Base-by-base conservation (phyloP, 164 flowering plant genomes). In the Aristolochia contorta region DNA sequence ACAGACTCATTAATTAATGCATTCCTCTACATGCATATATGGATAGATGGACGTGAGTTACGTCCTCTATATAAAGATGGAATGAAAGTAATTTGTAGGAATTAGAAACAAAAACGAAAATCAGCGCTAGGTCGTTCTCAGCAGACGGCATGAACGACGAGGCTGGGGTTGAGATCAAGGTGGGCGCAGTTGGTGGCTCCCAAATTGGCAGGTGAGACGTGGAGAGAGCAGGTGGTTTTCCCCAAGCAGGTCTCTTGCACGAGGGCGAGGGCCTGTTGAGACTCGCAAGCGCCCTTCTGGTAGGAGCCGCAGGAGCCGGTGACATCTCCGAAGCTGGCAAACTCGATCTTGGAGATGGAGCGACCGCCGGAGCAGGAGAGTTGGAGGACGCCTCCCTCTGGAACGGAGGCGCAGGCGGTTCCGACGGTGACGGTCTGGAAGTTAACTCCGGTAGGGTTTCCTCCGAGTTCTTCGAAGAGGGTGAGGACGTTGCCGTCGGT, bases 381-480 rank as follows among this genome's bases (percentile, higher is more conserved):
- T 10, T 37, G 12, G 12, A 37, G 12, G 5, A 37, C 7, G 5
- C 43, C 43, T 37, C 43, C 43, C 43, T 37, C 43, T 4, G 43
- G 43, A 8, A 37, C 43, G 12, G 43, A 37, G 12, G 12, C 43
- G 7, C 43, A 37, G 1, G 43, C 43, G 10, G 43, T 37, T 37
- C 43, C 43, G 12, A 37, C 43, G 12, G 43, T 37, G 43, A 37
- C 43, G 1, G 43, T 37, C 43, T 37, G 43, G 43, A 37, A 37
- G 43, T 37, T 37, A 57, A 90, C 82, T 46, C 72, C 72, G 24
- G 87, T 76, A 15, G 96, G 87, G 70, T 86, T 79, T 16, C 97
- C 99, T 30, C 96, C 97, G n/a, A 86, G 78, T 70, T 93, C 99
- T 75, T 93, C 99, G 55, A 93, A 88, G 57, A 93, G 65, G 6